Evolutionary conservation across 2,329 filamentous ascomycete species (phyloP).

Genomic region (Diatrype stigma): DNA sequence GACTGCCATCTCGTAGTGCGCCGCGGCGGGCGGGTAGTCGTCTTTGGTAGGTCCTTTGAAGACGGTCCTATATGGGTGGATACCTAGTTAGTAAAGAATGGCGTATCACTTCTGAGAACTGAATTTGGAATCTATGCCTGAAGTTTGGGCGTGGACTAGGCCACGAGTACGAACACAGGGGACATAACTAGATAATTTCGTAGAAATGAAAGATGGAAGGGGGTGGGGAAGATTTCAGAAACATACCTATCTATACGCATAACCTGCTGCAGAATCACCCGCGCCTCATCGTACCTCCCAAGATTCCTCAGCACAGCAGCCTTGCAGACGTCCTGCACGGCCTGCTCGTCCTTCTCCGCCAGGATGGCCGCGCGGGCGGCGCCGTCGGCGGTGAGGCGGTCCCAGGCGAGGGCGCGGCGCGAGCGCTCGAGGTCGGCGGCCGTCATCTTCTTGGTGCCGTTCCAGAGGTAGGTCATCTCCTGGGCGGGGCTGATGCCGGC

Average conservation of each 20-base stretch:
- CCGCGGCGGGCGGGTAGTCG: slow-evolving; percentile 68
- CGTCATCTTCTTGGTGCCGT: slow-evolving; percentile 78
- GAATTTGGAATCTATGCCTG: no score
- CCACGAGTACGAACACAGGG: no score
- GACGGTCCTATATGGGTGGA: slow-evolving; percentile 33
- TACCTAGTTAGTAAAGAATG: no score
- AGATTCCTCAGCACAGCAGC: slow-evolving; percentile 63
- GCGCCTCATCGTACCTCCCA: slow-evolving; percentile 61
- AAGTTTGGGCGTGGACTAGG: no score
- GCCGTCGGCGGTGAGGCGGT: slow-evolving; percentile 51
- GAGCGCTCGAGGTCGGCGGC: slow-evolving; percentile 59
- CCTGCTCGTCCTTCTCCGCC: slow-evolving; percentile 55
- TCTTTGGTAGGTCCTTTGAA: slow-evolving; percentile 62
- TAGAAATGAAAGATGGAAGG: no score
- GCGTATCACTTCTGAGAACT: no score
- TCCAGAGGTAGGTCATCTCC: slow-evolving; percentile 95
- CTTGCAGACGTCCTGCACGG: slow-evolving; percentile 62
- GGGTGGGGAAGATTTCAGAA: background rate
- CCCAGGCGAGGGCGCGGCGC: slow-evolving; percentile 60
- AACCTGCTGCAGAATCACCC: slow-evolving; percentile 59
- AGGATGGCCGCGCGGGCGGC: slow-evolving; percentile 41
- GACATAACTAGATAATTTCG: no score
- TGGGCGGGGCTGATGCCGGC: slow-evolving; percentile 75
- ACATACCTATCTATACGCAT: slow-evolving; percentile 59
- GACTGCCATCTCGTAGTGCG: slow-evolving; percentile 82